Evolutionary conservation across 129 eudicot species (phyloP), one percentile per base, ranked within the genome.

Genomic region (Calendula officinalis): DNA sequence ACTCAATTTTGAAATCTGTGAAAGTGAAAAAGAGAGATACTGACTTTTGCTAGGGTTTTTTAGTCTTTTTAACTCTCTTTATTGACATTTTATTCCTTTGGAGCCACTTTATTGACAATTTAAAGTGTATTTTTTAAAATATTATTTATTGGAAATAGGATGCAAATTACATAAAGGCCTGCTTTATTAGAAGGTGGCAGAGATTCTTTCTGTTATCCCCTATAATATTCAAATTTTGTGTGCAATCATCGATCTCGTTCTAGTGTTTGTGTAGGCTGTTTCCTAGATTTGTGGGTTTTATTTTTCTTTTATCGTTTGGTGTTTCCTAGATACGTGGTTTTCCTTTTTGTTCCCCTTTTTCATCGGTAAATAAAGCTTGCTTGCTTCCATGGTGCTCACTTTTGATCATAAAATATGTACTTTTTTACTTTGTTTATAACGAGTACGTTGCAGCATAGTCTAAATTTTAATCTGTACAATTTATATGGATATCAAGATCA

Each of bases 101-200:
- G 70, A 5, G 43, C 66, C 78, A 62, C 95, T 86, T 86, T 86
- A 80, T 83, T 83, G 95, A 86, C 90, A 83, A 77, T 46, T 47
- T 75, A 56, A 74, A 66, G 66, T 40, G 14, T 56, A 63, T 72
- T 47, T 52, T 10, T 46, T 27, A 44, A 15, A 64, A 52, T 40
- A 49, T 39, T 69, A 45, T 11, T 61, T 40, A 62, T 49, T 61
- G 78, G 70, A 67, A 74, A 52, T 38, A 58, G 51, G 49, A 71
- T 58, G 75, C 50, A 37, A 48, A 46, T 74, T 70, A 51, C 54
- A 69, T 75, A 76, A 71, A 80, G 81, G 66, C 71, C 61, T 61
- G 60, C 81, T 81, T 85, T 81, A 78, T 44, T 73, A 56, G 83
- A 85, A 85, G 81, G 59, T 85, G 65, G 67, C 75, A 66, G 69